Base-by-base conservation (phyloP, 2,329 filamentous ascomycete genomes). In the Aspergillus neotritici region DNA sequence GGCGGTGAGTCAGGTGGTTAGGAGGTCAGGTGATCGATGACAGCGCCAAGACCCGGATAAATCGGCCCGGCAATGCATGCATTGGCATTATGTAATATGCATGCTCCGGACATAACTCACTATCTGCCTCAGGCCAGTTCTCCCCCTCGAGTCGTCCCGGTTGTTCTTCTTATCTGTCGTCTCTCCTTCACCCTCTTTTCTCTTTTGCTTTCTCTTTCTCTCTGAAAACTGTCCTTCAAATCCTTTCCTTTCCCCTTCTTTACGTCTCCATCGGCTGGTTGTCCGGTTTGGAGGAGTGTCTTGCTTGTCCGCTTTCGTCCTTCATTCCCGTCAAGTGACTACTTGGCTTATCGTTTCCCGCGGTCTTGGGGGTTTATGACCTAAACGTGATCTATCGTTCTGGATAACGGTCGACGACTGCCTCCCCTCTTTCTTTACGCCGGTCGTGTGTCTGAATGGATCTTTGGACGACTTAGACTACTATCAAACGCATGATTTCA, bases 261-360 rank as follows among this genome's bases (percentile, higher is more conserved):
- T 17, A 51, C 35, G 12, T 14, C 34, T 32, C 33, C n/a, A 37
- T 35, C 41, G 36, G 43, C 46, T 54, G 40, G 21, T 25, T 25
- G 7, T 25, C 3, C 21, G 21, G 21, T 25, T 25, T 25, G 21
- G 21, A 25, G 7, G 21, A 25, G 21, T 8, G 21, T 25, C 17
- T 25, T 25, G 7, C 21, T 8, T 25, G 21, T 25, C 21, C 21
- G 21, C 21, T 25, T 8, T 25, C 21, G 21, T 8, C 21, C 21
- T 25, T 25, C 21, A 25, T 25, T 25, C 21, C 7, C 21, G 7
- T 25, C 21, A 25, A 25, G 21, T 25, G 21, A 25, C 21, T 25
- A 25, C 21, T 25, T 25, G 21, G 21, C 33, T 25, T 21, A 36
- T 34, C 32, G 36, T 25, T 6, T 25, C 21, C 21, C 21, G 21